phyloP scores from a whole-genome alignment of 2,329 filamentous ascomycete genomes.

The Cercospora citrullina region DNA sequence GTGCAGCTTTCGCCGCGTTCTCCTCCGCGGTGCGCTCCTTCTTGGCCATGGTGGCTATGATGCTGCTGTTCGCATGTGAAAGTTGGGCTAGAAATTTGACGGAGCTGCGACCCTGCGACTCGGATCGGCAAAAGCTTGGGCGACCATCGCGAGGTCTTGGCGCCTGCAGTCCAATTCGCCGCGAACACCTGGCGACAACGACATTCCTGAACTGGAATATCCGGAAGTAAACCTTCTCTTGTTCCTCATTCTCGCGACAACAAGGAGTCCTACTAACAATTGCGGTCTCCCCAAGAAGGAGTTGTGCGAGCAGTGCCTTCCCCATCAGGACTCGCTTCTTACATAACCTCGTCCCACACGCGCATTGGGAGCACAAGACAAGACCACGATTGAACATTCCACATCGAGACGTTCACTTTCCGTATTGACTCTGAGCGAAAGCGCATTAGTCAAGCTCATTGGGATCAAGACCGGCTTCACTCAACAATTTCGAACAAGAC shows the following conservation, averaged over 20 bases:
- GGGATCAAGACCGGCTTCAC: neutral
- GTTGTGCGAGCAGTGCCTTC: neutral
- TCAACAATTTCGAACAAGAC: neutral
- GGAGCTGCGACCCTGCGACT: constrained; percentile 8
- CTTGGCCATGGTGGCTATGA: neutral
- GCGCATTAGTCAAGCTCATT: neutral
- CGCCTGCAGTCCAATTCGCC: neutral
- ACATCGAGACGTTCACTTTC: neutral
- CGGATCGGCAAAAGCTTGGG: constrained; percentile 6
- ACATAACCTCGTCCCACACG: neutral
- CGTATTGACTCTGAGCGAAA: neutral
- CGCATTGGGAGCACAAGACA: neutral
- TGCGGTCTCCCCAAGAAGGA: neutral
- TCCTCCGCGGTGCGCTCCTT: constrained; percentile 20
- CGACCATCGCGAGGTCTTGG: neutral
- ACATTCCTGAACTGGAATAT: neutral
- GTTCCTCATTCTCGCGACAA: neutral
- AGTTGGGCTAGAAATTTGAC: constrained; percentile 6
- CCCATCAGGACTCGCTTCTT: neutral
- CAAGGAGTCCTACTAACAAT: neutral
- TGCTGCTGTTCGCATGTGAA: constrained; percentile 9
- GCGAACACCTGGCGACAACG: constrained; percentile 2
- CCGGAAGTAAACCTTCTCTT: neutral
- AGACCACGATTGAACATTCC: neutral
- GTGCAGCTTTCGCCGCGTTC: constrained; percentile 15